Base-by-base conservation (phyloP, 371 early-diverging fungal species). In the Blakeslea trispora region DNA sequence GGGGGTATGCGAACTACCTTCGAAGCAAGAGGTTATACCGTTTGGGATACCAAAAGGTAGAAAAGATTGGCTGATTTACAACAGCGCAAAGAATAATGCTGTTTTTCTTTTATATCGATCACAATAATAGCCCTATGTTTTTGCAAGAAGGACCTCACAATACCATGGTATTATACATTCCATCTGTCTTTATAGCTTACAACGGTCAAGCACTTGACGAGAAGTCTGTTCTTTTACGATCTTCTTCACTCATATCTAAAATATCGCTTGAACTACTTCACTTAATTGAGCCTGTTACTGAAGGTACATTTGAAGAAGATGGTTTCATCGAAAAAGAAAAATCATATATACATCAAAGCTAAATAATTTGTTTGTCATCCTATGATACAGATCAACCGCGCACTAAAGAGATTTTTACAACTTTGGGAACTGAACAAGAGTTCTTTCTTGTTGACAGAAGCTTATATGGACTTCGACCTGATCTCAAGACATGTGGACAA, bases 1-100 rank as follows among this genome's bases (percentile, higher is more conserved):
- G 99, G 99, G 69, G 98, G 99, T 64, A 92, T 96, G 88, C 89
- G 98, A 66, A 82, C 92, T 55, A 98, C 99, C 54, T 98, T 98
- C 71, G 97, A 98, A 82, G 99, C 97, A 55, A 93, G 97, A 74
- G 97, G 99, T 59, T 98, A 98, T 86, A 98, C 97, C 57, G 92
- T 97, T 68, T 98, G 99, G 99, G 97, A 97, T 75, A 94, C 97
- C 37, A 90, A 76, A 68, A 79, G 79, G 79, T 79, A 70, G 44
- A 51, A 44, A 22, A 22, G 10, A 11, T 44, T 22, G n/a, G n/a
- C n/a, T n/a, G n/a, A n/a, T n/a, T n/a, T n/a, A n/a, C n/a, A n/a
- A n/a, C n/a, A n/a, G n/a, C n/a, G n/a, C n/a, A n/a, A n/a, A n/a
- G n/a, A n/a, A n/a, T n/a, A n/a, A n/a, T 18, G 45, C 5, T 40